Evolutionary conservation across 768 basidiomycete species (phyloP).

Genomic region (Lactarius tabidus): DNA sequence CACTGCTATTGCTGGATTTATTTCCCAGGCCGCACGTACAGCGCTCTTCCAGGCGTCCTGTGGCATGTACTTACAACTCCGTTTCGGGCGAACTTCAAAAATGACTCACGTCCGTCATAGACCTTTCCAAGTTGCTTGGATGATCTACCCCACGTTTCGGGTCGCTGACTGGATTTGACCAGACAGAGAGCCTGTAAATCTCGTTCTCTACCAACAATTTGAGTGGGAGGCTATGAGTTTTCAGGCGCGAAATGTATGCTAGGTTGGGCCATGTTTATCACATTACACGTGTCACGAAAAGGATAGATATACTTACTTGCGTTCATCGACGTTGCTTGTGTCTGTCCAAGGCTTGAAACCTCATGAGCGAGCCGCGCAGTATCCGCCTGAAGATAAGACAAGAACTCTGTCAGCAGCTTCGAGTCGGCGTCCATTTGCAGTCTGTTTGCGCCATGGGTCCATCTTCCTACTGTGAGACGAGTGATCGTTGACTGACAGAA

Average conservation of each 20-base stretch:
- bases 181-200: conserved; percentile 78
- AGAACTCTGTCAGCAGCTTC: conserved; percentile 80
- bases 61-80: conserved; percentile 16
- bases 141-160: conserved; percentile 62
- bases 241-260: conserved; percentile 43
- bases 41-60: conserved; percentile 65
- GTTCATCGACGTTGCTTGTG: conserved; percentile 36
- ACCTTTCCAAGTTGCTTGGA: conserved; percentile 50
- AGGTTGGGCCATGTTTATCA: conserved; percentile 46
- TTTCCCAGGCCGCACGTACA: conserved; percentile 72
- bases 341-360: conserved; percentile 59
- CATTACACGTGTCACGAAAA: conserved; percentile 27
- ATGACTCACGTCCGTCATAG: conserved; percentile 54
- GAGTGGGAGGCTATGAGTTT: conserved; percentile 68
- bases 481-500: neutral
- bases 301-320: conserved; percentile 33
- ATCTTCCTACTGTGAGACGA: conserved; percentile 44
- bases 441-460: conserved; percentile 94
- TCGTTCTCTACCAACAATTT: conserved; percentile 88
- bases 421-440: conserved; percentile 88
- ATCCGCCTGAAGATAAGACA: conserved; percentile 73
- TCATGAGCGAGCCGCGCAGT: conserved; percentile 52
- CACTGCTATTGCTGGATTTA: conserved; percentile 79
- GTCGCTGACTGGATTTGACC: conserved; percentile 86
- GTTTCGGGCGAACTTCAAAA: neutral